Percentiles rank a stretch among this genome's conserved stretches.
Evolutionary conservation across 768 basidiomycete species (phyloP).

Genomic region (Tremella fuciformis): DNA sequence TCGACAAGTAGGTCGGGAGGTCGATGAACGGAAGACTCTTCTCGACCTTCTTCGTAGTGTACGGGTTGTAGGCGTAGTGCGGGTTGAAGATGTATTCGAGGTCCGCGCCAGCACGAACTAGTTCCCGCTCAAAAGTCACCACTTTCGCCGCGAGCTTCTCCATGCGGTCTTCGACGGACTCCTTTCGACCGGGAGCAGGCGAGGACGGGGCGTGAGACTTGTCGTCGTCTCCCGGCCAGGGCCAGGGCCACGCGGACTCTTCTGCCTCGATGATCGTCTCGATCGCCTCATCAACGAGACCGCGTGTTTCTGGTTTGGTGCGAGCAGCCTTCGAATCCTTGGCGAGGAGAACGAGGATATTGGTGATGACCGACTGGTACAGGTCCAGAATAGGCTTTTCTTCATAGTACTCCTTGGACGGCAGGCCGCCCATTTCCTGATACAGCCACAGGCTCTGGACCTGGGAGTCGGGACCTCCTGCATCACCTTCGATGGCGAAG

Average conservation of each 20-base stretch:
- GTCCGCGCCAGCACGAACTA: conserved; percentile 78
- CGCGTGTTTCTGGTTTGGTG: conserved; percentile 17
- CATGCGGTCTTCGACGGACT: conserved; percentile 61
- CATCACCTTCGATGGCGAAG: conserved; percentile 85
- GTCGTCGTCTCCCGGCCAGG: conserved; percentile 43
- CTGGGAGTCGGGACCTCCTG: conserved; percentile 73
- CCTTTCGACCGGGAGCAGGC: conserved; percentile 14
- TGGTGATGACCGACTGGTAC: conserved; percentile 68
- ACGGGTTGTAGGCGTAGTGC: conserved; percentile 82
- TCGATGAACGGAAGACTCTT: conserved; percentile 69
- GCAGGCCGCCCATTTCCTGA: conserved; percentile 76
- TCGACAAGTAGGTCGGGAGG: conserved; percentile 79
- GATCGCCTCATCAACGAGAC: conserved; percentile 20
- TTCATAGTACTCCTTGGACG: conserved; percentile 91
- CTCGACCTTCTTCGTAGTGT: conserved; percentile 66
- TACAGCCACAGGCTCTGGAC: conserved; percentile 80
- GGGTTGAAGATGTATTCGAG: conserved; percentile 68
- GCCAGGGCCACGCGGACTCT: conserved; percentile 69
- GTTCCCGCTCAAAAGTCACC: conserved; percentile 69
- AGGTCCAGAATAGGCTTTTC: conserved; percentile 68
- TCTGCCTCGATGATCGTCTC: conserved; percentile 49
- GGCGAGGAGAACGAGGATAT: conserved; percentile 63
- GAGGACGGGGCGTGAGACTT: conserved; percentile 17
- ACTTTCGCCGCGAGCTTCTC: conserved; percentile 67
- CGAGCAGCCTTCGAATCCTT: conserved; percentile 20